phyloP scores from a whole-genome alignment of 331 rosid species.

The Telfairia occidentalis region DNA sequence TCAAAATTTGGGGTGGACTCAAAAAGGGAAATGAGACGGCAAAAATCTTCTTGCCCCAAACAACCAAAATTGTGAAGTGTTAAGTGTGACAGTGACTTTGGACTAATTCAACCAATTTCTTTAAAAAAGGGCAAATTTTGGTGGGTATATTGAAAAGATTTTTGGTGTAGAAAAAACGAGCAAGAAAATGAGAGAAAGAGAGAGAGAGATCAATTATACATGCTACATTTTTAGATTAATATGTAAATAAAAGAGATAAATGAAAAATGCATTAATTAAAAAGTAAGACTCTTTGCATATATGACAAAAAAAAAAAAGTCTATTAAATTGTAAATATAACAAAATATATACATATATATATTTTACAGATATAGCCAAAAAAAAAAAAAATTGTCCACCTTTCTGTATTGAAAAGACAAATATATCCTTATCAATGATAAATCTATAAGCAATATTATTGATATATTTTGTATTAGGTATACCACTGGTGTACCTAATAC shows the following conservation, averaged over 20 bases:
- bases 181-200: conserved; percentile 9
- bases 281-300: too few species aligned
- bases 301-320: too few species aligned
- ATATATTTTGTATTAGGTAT: too few species aligned
- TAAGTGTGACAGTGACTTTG: background rate
- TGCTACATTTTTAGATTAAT: background rate
- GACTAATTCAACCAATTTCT: background rate
- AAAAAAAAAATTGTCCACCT: too few species aligned
- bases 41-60: background rate
- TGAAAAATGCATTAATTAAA: too few species aligned
- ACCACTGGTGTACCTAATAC: too few species aligned
- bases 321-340: too few species aligned
- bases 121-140: background rate
- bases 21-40: background rate
- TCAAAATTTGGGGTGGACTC: background rate
- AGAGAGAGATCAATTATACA: background rate
- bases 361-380: too few species aligned
- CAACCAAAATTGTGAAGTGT: background rate
- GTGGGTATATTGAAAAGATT: conserved; percentile 4
- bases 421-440: too few species aligned
- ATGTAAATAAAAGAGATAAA: background rate
- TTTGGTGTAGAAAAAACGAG: conserved; percentile 13
- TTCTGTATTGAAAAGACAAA: too few species aligned
- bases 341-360: too few species aligned
- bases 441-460: too few species aligned